These are phyloP conservation scores for Phialophora tarda DNA, from an alignment of 2,329 filamentous ascomycete genomes.

Conservation along the genomic window DNA sequence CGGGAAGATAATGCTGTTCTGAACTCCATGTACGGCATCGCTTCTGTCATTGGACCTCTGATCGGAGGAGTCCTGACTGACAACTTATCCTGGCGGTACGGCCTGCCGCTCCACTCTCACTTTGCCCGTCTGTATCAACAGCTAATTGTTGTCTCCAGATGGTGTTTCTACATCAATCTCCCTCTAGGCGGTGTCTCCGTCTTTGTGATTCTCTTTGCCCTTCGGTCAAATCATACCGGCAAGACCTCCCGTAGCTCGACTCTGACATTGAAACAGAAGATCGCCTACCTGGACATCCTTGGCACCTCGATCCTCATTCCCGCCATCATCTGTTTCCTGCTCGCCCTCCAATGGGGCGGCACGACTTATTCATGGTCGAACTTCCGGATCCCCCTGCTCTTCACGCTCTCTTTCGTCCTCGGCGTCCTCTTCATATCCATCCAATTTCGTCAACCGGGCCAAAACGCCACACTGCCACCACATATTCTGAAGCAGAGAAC, in stretches of 20 bases:
- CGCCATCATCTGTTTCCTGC: constrained; percentile 44
- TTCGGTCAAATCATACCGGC: background rate
- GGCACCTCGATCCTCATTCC: constrained; percentile 47
- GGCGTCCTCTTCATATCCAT: constrained; percentile 54
- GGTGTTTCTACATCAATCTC: constrained; percentile 40
- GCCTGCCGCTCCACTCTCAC: too few relatives aligned
- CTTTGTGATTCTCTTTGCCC: constrained; percentile 31
- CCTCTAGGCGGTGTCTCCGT: constrained; percentile 46
- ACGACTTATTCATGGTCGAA: constrained; percentile 52
- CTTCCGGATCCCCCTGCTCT: constrained; percentile 53
- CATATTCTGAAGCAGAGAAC: constrained; percentile 47
- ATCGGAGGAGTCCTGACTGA: constrained; percentile 52
- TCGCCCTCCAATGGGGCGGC: constrained; percentile 52
- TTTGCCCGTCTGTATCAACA: too few relatives aligned
- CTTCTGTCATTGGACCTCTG: constrained; percentile 48
- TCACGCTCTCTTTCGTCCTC: constrained; percentile 52
- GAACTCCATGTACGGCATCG: constrained; percentile 43
- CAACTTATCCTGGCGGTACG: constrained; percentile 38
- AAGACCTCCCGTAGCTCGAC: constrained; percentile 35
- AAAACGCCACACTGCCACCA: constrained; percentile 50
- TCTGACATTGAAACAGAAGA: constrained; percentile 22
- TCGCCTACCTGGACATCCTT: constrained; percentile 42
- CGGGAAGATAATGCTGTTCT: background rate
- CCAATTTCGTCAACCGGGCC: constrained; percentile 51
- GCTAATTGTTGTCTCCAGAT: constrained; percentile 21